Evolutionary conservation across 495 filamentous ascomycete species (phyloP), one percentile per base, ranked within the genome.

Genomic region (Lophiostoma macrostomum): DNA sequence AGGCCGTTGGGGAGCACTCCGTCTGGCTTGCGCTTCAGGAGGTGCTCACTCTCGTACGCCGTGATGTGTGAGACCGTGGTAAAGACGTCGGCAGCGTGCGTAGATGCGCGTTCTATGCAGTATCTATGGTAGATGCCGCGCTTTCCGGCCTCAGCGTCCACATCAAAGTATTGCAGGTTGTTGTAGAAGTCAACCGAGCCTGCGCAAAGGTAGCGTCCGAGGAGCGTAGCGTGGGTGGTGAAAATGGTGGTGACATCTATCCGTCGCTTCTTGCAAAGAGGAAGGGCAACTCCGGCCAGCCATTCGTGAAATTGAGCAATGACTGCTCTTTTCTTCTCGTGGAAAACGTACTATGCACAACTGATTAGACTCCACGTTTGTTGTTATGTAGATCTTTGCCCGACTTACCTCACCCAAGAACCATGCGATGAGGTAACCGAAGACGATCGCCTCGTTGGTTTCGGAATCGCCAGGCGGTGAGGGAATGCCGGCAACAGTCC

Each of bases 111-210:
- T 71, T 98, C 93, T 64, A 98, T 94, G 73, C 93, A 98, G 75
- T 97, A 98, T 23, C 93, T 79, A 73, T 98, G 93, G 73, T 98
- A 98, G 68, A 98, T 98, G 31, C 93, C 93, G 55, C 93, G 88
- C 75, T 96, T 96, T 28, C 93, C 93, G 30, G 93, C 93, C 68
- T 98, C 94, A 3, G 90, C 84, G 67, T 98, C 93, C 18, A 95
- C 89, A 66, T 98, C 91, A 64, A 98, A 98, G 73, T 84, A 84
- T 69, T 96, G 93, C 16, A 98, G 84, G 67, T 97, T 96, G 75
- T 98, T 98, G 76, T 98, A 98, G 70, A 98, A 98, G 69, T 98
- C 93, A 23, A 97, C 93, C 2, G 89, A 95, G 27, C 93, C 93
- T 31, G 93, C 93, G 64, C 93, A 98, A 35, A 98, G 86, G 64